Evolutionary conservation across 1,284 basidiomycete species (phyloP).

Genomic region (Trametes sp.): DNA sequence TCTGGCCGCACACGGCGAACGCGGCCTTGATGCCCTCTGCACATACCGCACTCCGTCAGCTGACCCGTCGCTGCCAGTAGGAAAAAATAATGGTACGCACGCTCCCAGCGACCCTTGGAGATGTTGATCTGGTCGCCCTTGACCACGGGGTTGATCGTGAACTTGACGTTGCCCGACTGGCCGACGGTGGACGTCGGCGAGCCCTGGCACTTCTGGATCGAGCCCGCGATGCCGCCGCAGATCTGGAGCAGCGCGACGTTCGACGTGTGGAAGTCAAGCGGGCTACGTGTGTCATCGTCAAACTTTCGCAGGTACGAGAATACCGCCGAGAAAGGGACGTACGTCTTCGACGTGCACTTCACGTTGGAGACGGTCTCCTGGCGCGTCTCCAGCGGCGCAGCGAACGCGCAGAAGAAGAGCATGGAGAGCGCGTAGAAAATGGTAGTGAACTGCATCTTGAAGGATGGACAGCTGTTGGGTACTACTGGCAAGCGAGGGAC

Average conservation of each 20-base stretch:
- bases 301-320: background rate
- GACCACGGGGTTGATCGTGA: constrained; percentile 40
- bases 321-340: background rate
- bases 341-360: constrained; percentile 32
- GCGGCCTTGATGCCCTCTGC: constrained; percentile 43
- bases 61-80: background rate
- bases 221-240: constrained; percentile 43
- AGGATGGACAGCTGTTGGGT: background rate
- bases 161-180: constrained; percentile 37
- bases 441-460: constrained; percentile 31
- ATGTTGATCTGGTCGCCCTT: constrained; percentile 43
- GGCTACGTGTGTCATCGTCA: constrained; percentile 20
- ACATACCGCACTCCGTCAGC: background rate
- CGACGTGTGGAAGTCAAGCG: constrained; percentile 42
- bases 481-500: background rate
- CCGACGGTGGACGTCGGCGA: constrained; percentile 41
- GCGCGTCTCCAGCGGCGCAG: constrained; percentile 36
- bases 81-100: constrained; percentile 14
- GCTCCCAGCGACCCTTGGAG: constrained; percentile 47
- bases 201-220: constrained; percentile 44
- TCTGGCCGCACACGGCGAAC: constrained; percentile 40
- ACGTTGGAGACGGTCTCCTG: constrained; percentile 38
- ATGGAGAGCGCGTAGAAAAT: constrained; percentile 31
- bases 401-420: constrained; percentile 32
- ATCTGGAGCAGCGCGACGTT: constrained; percentile 45